These are phyloP conservation scores for Cyclotella choctawhatcheeana DNA, from an alignment of 108 stramenopile genomes.

Conservation along the genomic window DNA sequence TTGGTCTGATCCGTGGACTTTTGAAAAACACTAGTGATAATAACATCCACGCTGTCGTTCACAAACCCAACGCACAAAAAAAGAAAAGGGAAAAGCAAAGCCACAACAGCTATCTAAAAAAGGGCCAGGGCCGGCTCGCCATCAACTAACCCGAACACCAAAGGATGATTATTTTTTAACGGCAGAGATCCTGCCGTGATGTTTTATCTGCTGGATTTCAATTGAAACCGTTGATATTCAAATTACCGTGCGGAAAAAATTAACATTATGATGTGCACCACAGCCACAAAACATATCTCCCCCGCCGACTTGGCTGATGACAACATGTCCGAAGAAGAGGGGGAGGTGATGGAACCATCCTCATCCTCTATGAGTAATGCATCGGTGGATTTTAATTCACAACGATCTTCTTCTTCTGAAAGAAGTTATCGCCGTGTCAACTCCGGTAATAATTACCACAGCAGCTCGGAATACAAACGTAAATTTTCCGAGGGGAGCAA, in stretches of 20 bases:
- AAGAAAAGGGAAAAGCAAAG: no score
- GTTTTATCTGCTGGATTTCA: background rate
- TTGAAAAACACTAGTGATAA: no score
- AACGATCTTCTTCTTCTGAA: background rate
- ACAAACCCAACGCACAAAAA: no score
- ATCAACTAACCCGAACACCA: conserved; percentile 4
- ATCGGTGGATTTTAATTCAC: no score
- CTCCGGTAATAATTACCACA: background rate
- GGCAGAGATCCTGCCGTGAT: background rate
- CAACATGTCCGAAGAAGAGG: conserved; percentile 3
- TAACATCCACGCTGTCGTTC: no score
- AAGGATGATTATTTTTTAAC: background rate
- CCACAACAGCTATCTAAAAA: background rate
- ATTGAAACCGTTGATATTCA: background rate
- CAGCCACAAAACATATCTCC: background rate
- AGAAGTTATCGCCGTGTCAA: background rate
- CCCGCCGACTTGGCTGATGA: background rate
- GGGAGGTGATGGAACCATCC: conserved; percentile 3
- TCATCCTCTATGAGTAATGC: background rate
- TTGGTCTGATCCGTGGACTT: no score
- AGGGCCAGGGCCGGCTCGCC: background rate
- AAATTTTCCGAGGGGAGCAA: background rate
- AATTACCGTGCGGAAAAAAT: background rate
- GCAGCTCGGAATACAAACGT: background rate
- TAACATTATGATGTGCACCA: conserved; percentile 5